A percentile compares a stretch with the other conserved stretches of the same genome.
phyloP scores from a whole-genome alignment of 768 basidiomycete species.

The Mrakia gelida region DNA sequence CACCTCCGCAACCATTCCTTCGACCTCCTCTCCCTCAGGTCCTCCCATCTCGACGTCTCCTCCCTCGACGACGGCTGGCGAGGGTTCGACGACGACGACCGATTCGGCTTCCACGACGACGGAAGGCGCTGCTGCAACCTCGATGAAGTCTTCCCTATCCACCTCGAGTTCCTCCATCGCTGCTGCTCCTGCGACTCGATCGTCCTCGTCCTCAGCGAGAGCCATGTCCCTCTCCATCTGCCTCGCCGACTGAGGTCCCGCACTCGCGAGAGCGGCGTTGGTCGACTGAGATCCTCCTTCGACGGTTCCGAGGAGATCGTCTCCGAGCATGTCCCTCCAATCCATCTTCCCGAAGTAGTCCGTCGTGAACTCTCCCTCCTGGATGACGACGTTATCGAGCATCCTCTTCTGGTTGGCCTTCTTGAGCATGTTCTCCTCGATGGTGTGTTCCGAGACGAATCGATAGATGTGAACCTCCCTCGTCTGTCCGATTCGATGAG shows the following conservation, averaged over 20 bases:
- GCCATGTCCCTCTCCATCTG: slow-evolving; percentile 46
- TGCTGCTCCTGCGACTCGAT: slow-evolving; percentile 58
- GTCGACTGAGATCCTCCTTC: slow-evolving; percentile 33
- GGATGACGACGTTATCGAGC: slow-evolving; percentile 84
- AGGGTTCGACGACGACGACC: background rate
- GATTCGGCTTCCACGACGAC: background rate
- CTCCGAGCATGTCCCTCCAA: slow-evolving; percentile 71
- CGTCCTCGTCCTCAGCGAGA: slow-evolving; percentile 80
- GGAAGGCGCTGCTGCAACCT: background rate
- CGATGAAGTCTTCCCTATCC: slow-evolving; percentile 49
- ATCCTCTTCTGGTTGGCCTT: slow-evolving; percentile 98
- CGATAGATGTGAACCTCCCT: slow-evolving; percentile 95
- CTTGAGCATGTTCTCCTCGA: slow-evolving; percentile 92
- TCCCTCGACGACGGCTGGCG: background rate
- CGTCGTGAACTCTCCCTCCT: slow-evolving; percentile 74
- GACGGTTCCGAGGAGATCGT: slow-evolving; percentile 26
- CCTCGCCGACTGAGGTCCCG: slow-evolving; percentile 7
- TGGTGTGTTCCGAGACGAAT: slow-evolving; percentile 81
- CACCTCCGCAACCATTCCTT: slow-evolving; percentile 36
- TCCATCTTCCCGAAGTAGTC: slow-evolving; percentile 53
- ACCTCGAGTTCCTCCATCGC: slow-evolving; percentile 80
- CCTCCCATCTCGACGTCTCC: slow-evolving; percentile 39
- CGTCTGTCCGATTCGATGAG: slow-evolving; percentile 49
- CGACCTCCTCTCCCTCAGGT: slow-evolving; percentile 48
- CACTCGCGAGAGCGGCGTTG: slow-evolving; percentile 36